Evolutionary conservation across 2,329 filamentous ascomycete species (phyloP).

Genomic region (Alternaria arbusti): DNA sequence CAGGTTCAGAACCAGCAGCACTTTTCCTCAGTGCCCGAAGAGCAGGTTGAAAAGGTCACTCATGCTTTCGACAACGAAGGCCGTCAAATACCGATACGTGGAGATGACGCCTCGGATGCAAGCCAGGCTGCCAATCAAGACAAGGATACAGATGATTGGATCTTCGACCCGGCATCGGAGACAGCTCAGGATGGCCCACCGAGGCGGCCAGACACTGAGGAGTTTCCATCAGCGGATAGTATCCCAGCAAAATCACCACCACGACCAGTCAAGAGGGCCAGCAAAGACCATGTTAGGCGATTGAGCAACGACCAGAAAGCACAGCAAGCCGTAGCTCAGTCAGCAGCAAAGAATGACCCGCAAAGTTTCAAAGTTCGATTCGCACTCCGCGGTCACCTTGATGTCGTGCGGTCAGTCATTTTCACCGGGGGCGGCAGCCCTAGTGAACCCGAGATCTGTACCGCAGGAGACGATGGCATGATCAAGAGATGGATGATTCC

Average conservation of each 20-base stretch:
- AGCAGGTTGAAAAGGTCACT: conserved; percentile 63
- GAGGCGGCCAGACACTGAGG: conserved; percentile 80
- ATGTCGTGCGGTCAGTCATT: conserved; percentile 91
- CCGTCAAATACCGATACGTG: conserved; percentile 55
- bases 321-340: conserved; percentile 52
- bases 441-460: conserved; percentile 95
- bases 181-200: conserved; percentile 60
- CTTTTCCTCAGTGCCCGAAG: conserved; percentile 57
- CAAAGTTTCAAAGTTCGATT: conserved; percentile 91
- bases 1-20: conserved; percentile 40
- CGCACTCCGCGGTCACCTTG: conserved; percentile 87
- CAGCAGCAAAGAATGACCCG: conserved; percentile 65
- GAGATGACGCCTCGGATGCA: conserved; percentile 46
- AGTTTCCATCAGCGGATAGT: conserved; percentile 81
- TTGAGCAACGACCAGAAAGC: conserved; percentile 68
- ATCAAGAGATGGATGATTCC: conserved; percentile 98
- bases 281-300: conserved; percentile 69
- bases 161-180: conserved; percentile 78
- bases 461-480: conserved; percentile 90
- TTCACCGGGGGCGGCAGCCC: conserved; percentile 97
- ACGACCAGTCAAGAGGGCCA: conserved; percentile 68
- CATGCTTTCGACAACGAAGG: conserved; percentile 66
- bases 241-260: conserved; percentile 81
- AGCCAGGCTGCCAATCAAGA: conserved; percentile 47
- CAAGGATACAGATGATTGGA: conserved; percentile 79